Conservation (phyloP, 257 asterid species). For the Penstemon barbatus region DNA sequence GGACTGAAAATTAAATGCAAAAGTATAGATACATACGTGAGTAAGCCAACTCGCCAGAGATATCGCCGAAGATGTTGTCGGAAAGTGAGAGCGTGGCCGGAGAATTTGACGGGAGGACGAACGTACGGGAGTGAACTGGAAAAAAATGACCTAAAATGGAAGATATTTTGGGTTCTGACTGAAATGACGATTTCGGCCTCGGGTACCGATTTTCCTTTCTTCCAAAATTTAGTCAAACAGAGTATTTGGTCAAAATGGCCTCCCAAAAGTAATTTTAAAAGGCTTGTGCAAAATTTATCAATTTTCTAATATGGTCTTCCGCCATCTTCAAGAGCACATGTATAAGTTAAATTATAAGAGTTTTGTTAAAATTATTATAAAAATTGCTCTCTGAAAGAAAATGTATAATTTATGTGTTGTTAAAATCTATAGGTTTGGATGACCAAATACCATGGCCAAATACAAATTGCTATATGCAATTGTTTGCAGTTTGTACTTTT, state of each 20-base stretch:
- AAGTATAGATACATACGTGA: conserved; percentile 11
- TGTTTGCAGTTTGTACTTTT: too few species aligned
- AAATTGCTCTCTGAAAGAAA: too few species aligned
- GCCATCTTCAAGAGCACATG: too few species aligned
- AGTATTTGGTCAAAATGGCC: background rate
- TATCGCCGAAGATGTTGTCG: conserved; percentile 22
- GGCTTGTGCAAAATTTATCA: too few species aligned
- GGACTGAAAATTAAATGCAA: conserved; percentile 9
- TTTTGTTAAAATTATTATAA: too few species aligned
- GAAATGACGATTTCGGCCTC: conserved; percentile 26
- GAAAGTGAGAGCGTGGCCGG: conserved; percentile 25
- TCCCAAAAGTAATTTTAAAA: too few species aligned
- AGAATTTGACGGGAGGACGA: conserved; percentile 17
- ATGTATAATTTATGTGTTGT: too few species aligned
- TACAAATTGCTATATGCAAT: too few species aligned
- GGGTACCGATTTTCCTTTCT: background rate
- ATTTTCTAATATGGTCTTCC: too few species aligned
- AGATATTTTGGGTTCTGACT: conserved; percentile 14
- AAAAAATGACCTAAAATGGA: conserved; percentile 25
- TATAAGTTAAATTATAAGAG: too few species aligned
- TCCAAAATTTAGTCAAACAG: background rate
- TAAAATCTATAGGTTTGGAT: too few species aligned
- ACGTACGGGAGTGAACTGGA: conserved; percentile 8
- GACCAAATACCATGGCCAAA: too few species aligned
- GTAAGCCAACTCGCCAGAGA: background rate